Conservation (phyloP, 176 grass and related monocot species). For the Triticum timopheevii region DNA sequence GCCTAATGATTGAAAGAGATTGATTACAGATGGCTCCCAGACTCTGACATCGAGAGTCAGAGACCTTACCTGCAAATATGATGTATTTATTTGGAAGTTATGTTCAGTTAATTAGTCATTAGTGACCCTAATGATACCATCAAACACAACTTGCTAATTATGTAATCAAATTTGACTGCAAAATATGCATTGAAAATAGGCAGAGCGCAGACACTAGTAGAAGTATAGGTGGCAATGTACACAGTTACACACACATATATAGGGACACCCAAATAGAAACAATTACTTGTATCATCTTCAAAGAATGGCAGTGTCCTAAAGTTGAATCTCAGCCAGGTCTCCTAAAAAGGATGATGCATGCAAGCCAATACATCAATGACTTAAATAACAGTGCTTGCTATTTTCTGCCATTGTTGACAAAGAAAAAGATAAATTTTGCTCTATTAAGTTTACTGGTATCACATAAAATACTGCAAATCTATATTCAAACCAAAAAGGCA, state of each 20-base stretch:
- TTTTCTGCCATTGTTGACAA: neutral
- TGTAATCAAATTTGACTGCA: neutral
- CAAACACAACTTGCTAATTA: conserved; percentile 6
- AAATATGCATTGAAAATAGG: conserved; percentile 4
- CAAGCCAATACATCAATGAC: conserved; percentile 3
- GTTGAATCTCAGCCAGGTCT: neutral
- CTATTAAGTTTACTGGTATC: neutral
- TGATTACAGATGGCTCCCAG: conserved; percentile 97
- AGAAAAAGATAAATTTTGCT: neutral
- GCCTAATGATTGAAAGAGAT: conserved; percentile 90
- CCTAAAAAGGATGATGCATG: neutral
- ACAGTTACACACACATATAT: neutral
- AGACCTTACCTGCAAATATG: conserved; percentile 80
- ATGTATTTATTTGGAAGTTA: conserved; percentile 16
- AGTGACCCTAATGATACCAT: neutral
- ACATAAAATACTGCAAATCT: conserved; percentile 21
- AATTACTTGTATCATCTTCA: conserved; percentile 3
- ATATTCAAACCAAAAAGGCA: neutral
- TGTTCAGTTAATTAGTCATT: neutral
- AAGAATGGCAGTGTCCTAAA: neutral
- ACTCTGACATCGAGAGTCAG: conserved; percentile 95
- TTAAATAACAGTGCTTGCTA: neutral
- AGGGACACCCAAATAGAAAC: neutral
- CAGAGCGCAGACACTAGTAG: neutral
- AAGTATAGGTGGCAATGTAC: neutral